Evolutionary conservation across 495 filamentous ascomycete species (phyloP).

Genomic region (Pseudoneurospora amorphoporcata): DNA sequence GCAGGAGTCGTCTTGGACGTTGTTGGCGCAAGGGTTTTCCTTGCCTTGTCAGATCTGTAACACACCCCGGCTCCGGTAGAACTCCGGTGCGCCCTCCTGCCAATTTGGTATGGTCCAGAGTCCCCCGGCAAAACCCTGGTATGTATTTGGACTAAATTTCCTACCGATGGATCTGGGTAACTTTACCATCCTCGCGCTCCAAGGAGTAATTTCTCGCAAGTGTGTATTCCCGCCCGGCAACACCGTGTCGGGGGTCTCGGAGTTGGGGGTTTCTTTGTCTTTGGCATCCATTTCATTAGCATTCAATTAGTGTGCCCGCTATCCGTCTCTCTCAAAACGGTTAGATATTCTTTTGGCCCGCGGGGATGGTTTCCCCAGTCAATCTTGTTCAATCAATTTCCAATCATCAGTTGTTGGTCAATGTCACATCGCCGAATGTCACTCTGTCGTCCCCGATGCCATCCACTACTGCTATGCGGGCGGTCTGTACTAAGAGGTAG

Average conservation of each 20-base stretch:
- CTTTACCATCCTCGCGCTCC: neutral
- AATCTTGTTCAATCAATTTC: neutral
- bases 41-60: constrained; percentile 22
- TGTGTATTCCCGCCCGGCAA: neutral
- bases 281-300: neutral
- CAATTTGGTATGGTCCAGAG: constrained; percentile 11
- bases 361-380: neutral
- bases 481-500: constrained; percentile 1
- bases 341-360: neutral
- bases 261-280: constrained; percentile 4
- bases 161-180: neutral
- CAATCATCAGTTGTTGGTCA: neutral
- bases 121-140: constrained; percentile 2
- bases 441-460: constrained; percentile 6
- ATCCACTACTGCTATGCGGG: neutral
- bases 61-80: constrained; percentile 4
- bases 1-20: neutral
- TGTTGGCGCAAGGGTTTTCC: neutral
- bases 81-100: constrained; percentile 1
- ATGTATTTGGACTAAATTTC: constrained; percentile 7
- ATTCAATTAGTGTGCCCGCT: neutral
- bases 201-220: neutral
- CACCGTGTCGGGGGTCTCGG: constrained; percentile 1
- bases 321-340: neutral
- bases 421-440: constrained; percentile 7